phyloP scores from a whole-genome alignment of 2,329 filamentous ascomycete genomes.

The Leptosphaerulina australis region DNA sequence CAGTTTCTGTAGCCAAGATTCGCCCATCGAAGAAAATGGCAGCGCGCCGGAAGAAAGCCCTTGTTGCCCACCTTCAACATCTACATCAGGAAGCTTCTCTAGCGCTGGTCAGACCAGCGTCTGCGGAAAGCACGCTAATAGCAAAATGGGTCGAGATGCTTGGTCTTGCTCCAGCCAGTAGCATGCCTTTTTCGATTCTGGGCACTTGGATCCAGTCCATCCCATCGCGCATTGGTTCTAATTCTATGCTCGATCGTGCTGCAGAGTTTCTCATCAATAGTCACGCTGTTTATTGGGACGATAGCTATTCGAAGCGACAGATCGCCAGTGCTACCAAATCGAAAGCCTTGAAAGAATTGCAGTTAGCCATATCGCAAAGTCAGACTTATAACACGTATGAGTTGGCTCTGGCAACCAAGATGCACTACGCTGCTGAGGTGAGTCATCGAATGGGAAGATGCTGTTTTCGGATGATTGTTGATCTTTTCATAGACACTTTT shows the following conservation, averaged over 20 bases:
- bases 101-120: slow-evolving; percentile 18
- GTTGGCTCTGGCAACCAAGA: slow-evolving; percentile 35
- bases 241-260: slow-evolving; percentile 34
- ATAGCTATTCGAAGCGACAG: slow-evolving; percentile 29
- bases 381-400: slow-evolving; percentile 30
- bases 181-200: slow-evolving; percentile 32
- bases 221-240: slow-evolving; percentile 36
- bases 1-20: slow-evolving; percentile 17
- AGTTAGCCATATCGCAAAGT: slow-evolving; percentile 25
- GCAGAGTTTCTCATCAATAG: slow-evolving; percentile 36
- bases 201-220: slow-evolving; percentile 39
- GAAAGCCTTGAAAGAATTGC: slow-evolving; percentile 33
- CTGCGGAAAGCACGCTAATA: slow-evolving; percentile 28
- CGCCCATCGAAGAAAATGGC: slow-evolving; percentile 22
- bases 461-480: background rate
- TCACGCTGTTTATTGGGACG: slow-evolving; percentile 27
- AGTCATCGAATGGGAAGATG: background rate
- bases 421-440: slow-evolving; percentile 41
- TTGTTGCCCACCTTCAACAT: slow-evolving; percentile 24
- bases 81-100: slow-evolving; percentile 19
- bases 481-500: slow-evolving; percentile 29
- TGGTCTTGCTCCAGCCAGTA: slow-evolving; percentile 18
- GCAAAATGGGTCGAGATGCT: slow-evolving; percentile 34
- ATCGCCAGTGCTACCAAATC: slow-evolving; percentile 30
- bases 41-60: slow-evolving; percentile 19